phyloP scores from a whole-genome alignment of 176 grass and related monocot genomes.

The Tuctoria greenei region DNA sequence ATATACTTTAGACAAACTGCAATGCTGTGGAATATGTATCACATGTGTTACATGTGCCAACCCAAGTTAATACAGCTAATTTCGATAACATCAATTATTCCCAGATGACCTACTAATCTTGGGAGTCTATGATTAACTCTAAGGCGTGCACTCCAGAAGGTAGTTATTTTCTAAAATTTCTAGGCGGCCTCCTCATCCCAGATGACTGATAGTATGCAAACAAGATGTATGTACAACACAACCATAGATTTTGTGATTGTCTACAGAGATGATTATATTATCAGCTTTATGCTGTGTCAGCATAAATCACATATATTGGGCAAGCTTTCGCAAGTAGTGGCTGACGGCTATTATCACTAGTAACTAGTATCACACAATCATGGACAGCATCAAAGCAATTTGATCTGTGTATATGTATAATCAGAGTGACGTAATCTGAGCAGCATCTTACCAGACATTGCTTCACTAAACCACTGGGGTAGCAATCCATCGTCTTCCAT shows the following conservation, averaged over 20 bases:
- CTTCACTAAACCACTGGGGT: constrained; percentile 79
- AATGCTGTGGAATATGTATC: not conserved
- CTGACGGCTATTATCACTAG: not conserved
- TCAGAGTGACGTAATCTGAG: not conserved
- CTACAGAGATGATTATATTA: too few relatives aligned
- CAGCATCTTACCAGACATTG: constrained; percentile 57
- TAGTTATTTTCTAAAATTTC: not conserved
- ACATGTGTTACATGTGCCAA: not conserved
- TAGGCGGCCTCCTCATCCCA: not conserved
- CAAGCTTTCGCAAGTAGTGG: not conserved
- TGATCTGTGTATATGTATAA: not conserved
- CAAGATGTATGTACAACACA: too few relatives aligned
- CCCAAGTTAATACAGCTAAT: not conserved
- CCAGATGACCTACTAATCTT: not conserved
- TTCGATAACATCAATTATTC: not conserved
- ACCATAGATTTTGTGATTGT: too few relatives aligned
- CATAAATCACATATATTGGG: not conserved
- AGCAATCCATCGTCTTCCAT: constrained; percentile 55
- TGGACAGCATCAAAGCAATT: not conserved
- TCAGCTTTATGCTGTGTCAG: not conserved
- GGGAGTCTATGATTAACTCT: not conserved
- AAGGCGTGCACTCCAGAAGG: not conserved
- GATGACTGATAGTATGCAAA: not conserved
- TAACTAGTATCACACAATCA: not conserved
- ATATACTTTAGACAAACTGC: not conserved